Percentiles rank a stretch among this genome's conserved stretches.
phyloP scores from a whole-genome alignment of 2,329 filamentous ascomycete genomes.

The Scedosporium minutisporum region DNA sequence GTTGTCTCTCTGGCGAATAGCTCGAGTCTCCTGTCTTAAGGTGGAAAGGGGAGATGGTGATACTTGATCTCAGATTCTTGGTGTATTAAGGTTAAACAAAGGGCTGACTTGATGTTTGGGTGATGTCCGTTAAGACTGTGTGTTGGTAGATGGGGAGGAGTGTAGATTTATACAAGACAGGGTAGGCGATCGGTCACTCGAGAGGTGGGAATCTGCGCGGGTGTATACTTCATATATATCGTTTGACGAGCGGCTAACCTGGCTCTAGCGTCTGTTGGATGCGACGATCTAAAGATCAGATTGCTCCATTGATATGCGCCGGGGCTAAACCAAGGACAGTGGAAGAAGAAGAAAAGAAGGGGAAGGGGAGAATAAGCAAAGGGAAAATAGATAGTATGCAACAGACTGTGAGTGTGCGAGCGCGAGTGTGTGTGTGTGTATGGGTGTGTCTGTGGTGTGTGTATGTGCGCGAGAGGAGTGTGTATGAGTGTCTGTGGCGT shows the following conservation, averaged over 20 bases:
- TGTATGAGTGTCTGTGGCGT: background rate
- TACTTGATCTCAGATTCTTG: background rate
- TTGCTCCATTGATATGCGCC: background rate
- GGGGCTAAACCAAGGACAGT: background rate
- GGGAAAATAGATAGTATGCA: background rate
- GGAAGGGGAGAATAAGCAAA: slow-evolving; percentile 1
- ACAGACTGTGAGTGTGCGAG: background rate
- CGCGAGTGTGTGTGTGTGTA: background rate
- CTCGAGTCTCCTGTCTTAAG: background rate
- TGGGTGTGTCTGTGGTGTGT: background rate
- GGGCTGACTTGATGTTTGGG: slow-evolving; percentile 1
- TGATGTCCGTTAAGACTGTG: background rate
- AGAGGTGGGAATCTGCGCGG: background rate
- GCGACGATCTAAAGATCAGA: background rate
- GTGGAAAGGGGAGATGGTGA: background rate
- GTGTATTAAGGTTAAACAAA: background rate
- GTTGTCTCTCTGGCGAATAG: background rate
- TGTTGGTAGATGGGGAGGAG: background rate
- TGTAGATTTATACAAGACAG: slow-evolving; percentile 5
- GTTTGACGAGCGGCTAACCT: background rate
- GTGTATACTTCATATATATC: background rate
- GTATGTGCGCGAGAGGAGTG: background rate
- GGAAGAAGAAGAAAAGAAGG: background rate
- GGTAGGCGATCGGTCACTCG: slow-evolving; percentile 1
- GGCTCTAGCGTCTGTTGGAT: background rate